Evolutionary conservation across 306 rosid genomes (phyloP), one percentile per base, ranked within the genome.

Genomic region (Spatholobus suberectus): DNA sequence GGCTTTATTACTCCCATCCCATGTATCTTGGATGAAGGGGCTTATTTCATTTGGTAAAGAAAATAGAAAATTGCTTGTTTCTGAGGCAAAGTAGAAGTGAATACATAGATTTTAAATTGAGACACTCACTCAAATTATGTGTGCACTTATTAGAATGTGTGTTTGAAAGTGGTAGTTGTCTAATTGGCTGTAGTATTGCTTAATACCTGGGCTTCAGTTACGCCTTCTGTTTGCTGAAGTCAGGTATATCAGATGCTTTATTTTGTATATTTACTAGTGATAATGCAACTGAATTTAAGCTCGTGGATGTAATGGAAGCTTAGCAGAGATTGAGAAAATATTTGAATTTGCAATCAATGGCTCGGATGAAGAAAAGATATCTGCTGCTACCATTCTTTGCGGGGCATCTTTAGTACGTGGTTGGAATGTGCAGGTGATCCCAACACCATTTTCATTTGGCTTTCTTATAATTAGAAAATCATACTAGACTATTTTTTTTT

Each of bases 231-330:
- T 88, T 86, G 88, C 90, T 86, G 92, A 89, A 90, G 90, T 83
- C 81, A 78, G 91, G 88, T 88, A 81, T 86, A 86, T 87, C 88
- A 86, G 86, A 94, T 93, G 91, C 91, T 92, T 85, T 90, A 86
- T 91, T 89, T 91, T 91, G 85, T 86, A 86, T 85, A 86, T 89
- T 90, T 82, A 80, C 84, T 87, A 81, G 88, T 88, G 81, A 91
- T 90, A 91, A 89, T 79, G 88, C 90, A 81, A 91, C 97, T 94
- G 97, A 96, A 89, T 86, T 90, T 96, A 91, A 86, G 90, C 98
- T 94, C 89, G 68, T 96, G 97, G 93, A 85, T 94, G 91, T 91
- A 84, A 91, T 96, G 99, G 95, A 96, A 94, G 99, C 94, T 94
- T 96, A 88, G 90, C 97, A 88, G 99, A 96, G 82, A 87, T 94